Percentiles rank a stretch among this genome's conserved stretches.
Evolutionary conservation across 768 basidiomycete genomes (phyloP).

Genomic region (Cyclocybe aegerita): DNA sequence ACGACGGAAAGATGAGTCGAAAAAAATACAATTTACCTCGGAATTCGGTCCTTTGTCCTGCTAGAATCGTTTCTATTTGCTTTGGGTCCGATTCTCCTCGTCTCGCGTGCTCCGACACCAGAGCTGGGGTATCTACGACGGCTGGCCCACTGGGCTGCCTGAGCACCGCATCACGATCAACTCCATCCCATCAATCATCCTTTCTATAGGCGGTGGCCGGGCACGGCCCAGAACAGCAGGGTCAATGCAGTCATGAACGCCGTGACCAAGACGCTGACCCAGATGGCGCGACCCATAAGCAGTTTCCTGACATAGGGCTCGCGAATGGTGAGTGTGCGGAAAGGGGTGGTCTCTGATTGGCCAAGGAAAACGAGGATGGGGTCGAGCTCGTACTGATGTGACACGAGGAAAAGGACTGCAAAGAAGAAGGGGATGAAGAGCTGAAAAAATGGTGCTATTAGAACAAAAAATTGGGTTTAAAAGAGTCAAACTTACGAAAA

Average conservation of each 20-base stretch:
- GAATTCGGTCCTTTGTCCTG: background rate
- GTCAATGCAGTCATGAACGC: constrained; percentile 78
- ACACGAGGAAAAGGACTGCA: constrained; percentile 87
- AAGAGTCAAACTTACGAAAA: constrained; percentile 74
- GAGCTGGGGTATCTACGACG: no score
- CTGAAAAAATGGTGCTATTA: constrained; percentile 38
- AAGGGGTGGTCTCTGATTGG: constrained; percentile 95
- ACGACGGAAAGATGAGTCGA: background rate
- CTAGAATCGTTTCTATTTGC: no score
- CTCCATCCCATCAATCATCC: background rate
- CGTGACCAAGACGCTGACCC: constrained; percentile 83
- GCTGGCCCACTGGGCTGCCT: no score
- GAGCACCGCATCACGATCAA: no score
- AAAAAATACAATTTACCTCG: constrained; percentile 5
- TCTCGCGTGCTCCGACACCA: no score
- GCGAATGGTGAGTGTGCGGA: constrained; percentile 87
- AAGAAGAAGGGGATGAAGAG: constrained; percentile 93
- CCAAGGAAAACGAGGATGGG: constrained; percentile 92
- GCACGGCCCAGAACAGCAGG: constrained; percentile 94
- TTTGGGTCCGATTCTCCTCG: no score
- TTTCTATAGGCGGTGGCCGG: constrained; percentile 79
- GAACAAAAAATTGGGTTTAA: background rate
- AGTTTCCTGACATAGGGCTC: constrained; percentile 95
- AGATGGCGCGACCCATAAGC: constrained; percentile 84
- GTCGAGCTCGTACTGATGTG: constrained; percentile 96